A percentile compares a stretch with the other conserved stretches of the same genome.
These are phyloP conservation scores for Spathaspora boniae DNA, from an alignment of 805 yeast species.

Conservation along the genomic window DNA sequence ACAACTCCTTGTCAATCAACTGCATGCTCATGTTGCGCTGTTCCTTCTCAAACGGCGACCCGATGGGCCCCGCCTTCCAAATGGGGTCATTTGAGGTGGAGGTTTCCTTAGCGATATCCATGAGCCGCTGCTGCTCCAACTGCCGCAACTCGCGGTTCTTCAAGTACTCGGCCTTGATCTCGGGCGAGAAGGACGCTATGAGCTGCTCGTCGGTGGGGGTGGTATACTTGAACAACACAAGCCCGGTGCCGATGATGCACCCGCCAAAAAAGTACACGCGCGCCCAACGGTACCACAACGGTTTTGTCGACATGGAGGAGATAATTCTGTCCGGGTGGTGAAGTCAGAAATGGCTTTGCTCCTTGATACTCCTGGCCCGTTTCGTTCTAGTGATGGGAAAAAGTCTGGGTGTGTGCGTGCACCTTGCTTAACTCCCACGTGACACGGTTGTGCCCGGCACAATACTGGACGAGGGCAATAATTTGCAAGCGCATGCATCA, in stretches of 20 bases:
- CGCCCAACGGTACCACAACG: constrained; percentile 58
- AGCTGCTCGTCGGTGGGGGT: constrained; percentile 85
- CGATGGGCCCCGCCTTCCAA: constrained; percentile 74
- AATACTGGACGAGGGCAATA: too few relatives aligned
- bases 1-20: constrained; percentile 41
- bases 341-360: too few relatives aligned
- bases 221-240: constrained; percentile 63
- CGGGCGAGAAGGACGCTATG: constrained; percentile 74
- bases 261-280: constrained; percentile 58
- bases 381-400: too few relatives aligned
- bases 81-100: constrained; percentile 71
- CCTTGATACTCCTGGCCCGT: too few relatives aligned
- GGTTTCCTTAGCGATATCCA: constrained; percentile 62
- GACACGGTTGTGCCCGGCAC: too few relatives aligned
- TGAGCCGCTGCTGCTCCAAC: constrained; percentile 65
- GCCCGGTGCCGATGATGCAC: constrained; percentile 72
- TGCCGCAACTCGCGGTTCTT: constrained; percentile 57
- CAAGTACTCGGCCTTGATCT: constrained; percentile 72
- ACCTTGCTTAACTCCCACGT: too few relatives aligned
- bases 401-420: too few relatives aligned
- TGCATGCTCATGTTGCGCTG: constrained; percentile 32
- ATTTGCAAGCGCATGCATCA: too few relatives aligned
- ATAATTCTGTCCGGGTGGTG: too few relatives aligned
- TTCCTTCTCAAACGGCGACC: constrained; percentile 63
- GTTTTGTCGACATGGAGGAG: constrained; percentile 21